These are phyloP conservation scores for Trichophaea hybrida DNA, from an alignment of 2,329 filamentous ascomycete species.

Conservation along the genomic window DNA sequence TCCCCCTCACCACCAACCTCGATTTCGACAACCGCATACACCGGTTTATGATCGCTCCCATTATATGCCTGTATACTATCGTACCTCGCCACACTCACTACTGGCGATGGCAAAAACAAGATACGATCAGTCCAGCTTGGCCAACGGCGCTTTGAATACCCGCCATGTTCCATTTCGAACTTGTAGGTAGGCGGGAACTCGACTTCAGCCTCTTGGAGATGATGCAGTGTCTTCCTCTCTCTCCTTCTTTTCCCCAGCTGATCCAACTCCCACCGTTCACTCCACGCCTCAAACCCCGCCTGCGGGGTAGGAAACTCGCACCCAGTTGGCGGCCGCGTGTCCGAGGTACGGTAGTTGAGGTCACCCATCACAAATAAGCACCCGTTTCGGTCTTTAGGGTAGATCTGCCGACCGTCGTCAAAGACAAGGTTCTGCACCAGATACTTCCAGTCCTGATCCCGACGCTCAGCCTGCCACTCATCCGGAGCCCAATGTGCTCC, in stretches of 20 bases:
- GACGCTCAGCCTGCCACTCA: conserved; percentile 58
- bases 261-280: conserved; percentile 55
- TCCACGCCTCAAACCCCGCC: conserved; percentile 40
- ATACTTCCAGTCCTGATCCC: conserved; percentile 78
- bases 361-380: conserved; percentile 67
- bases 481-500: conserved; percentile 78
- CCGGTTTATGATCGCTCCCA: conserved; percentile 35
- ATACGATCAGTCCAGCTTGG: conserved; percentile 91
- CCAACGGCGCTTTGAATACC: conserved; percentile 70
- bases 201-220: conserved; percentile 59
- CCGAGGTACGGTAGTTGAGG: conserved; percentile 81
- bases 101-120: conserved; percentile 45
- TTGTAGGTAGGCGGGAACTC: conserved; percentile 90
- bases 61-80: not conserved
- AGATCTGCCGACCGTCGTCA: conserved; percentile 10
- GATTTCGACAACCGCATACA: conserved; percentile 35
- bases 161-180: conserved; percentile 35
- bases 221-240: conserved; percentile 59
- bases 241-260: conserved; percentile 61
- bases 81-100: not conserved
- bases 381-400: not conserved
- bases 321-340: conserved; percentile 47
- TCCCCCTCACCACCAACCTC: conserved; percentile 9
- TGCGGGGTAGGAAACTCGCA: conserved; percentile 51
- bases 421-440: conserved; percentile 75